Evolutionary conservation across 106 monocot species (phyloP).

Genomic region (Xerophyta viscosa): DNA sequence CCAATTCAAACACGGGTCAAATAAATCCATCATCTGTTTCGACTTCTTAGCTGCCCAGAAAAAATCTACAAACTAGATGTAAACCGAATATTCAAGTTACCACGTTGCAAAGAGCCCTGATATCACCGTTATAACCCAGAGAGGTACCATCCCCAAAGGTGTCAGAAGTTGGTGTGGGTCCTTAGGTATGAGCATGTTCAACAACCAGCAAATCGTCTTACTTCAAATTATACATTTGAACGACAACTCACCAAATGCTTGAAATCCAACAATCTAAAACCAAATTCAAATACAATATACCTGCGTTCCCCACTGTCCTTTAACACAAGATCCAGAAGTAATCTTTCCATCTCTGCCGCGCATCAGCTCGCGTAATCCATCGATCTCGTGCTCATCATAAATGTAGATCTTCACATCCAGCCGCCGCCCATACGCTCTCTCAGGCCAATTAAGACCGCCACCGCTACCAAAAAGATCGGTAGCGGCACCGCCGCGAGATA

Average conservation of each 20-base stretch:
- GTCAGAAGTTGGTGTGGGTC: no score
- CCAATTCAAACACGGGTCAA: no score
- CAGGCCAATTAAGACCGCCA: slow-evolving; percentile 31
- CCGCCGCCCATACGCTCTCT: slow-evolving; percentile 39
- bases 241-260: background rate
- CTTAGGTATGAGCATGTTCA: no score
- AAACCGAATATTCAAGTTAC: no score
- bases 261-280: background rate
- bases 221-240: background rate
- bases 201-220: no score
- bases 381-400: slow-evolving; percentile 85
- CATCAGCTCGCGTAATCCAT: slow-evolving; percentile 69
- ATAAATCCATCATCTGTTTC: no score
- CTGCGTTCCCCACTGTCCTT: slow-evolving; percentile 99
- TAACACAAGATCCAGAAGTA: slow-evolving; percentile 48
- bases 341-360: slow-evolving; percentile 72
- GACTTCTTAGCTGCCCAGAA: no score
- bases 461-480: slow-evolving; percentile 13
- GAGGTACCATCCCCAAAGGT: no score
- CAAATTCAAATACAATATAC: slow-evolving; percentile 9
- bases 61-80: no score
- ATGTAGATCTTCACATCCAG: slow-evolving; percentile 79
- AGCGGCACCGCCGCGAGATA: background rate
- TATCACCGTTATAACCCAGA: no score
- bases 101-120: no score